Percentiles rank a stretch among this genome's conserved stretches.
phyloP scores from a whole-genome alignment of 495 filamentous ascomycete genomes.

The Aspergillus incahuasiensis region DNA sequence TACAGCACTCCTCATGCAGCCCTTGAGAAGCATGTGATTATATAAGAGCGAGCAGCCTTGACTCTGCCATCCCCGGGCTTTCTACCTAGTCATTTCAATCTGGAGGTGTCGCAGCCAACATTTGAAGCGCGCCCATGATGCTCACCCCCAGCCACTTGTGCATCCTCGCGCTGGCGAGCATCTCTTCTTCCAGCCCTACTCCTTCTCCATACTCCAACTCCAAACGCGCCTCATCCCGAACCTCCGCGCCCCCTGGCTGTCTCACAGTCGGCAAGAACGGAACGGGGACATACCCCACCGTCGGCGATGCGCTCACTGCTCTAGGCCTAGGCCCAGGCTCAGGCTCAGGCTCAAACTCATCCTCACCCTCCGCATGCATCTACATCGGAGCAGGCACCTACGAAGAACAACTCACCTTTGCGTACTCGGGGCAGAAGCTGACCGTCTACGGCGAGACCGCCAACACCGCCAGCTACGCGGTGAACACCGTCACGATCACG shows the following conservation, averaged over 20 bases:
- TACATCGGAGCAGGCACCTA: constrained; percentile 40
- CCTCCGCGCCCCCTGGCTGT: constrained; percentile 26
- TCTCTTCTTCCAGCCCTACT: too few species aligned
- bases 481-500: constrained; percentile 60
- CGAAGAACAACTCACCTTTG: constrained; percentile 50
- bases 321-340: constrained; percentile 17
- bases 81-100: too few species aligned
- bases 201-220: neutral
- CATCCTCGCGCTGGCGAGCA: too few species aligned
- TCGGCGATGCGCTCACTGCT: constrained; percentile 22
- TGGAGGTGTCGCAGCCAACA: too few species aligned
- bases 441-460: constrained; percentile 54
- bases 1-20: too few species aligned
- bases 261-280: constrained; percentile 23
- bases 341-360: constrained; percentile 10
- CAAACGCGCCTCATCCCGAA: constrained; percentile 13
- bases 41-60: too few species aligned
- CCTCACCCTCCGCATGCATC: constrained; percentile 25
- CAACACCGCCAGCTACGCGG: constrained; percentile 48
- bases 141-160: too few species aligned
- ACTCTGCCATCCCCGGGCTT: too few species aligned
- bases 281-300: constrained; percentile 25
- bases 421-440: constrained; percentile 25
- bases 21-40: too few species aligned
- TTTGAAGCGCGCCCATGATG: too few species aligned